Base-by-base conservation (phyloP, 805 yeast genomes). In the Teunomyces funiuensis region DNA sequence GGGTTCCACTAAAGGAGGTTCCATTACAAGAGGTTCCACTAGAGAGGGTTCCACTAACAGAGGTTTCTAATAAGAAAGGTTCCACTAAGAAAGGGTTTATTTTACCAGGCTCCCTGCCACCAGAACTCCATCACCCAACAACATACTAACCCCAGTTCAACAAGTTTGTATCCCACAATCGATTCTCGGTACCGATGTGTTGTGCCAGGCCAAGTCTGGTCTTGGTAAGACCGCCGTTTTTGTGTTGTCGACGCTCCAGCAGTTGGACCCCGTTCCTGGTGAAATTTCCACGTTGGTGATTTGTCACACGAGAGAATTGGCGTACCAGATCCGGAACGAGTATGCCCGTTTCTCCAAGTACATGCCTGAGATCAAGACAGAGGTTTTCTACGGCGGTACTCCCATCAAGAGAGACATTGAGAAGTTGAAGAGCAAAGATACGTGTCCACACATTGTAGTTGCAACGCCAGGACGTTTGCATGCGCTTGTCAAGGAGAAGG, bases 191-290 rank as follows among this genome's bases (percentile, higher is more conserved):
- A 91, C 96, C 48, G 99, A 91, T 64, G 98, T 91, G 45, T 73
- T 91, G 54, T 93, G 99, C 75, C 99, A 91, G 77, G 99, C 99
- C 69, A 91, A 93, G 76, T 93, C 99, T 36, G 99, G 99, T 85
- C 78, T 93, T 55, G 99, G 99, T 83, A 91, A 91, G 69, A 91
- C 99, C 45, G 99, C 99, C 34, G 98, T 91, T 43, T 91, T 91
- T 57, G 98, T 91, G 46, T 77, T 91, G 58, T 87, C 97, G 18
- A 91, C 99, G 48, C 78, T 91, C 63, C 98, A 91, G 72, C 97
- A 91, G 73, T 77, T 91, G 60, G 98, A 93, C 61, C 98, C 99
- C 34, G 88, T 91, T 53, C 88, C 95, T 47, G 99, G 98, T 60
- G 98, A 91, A 70, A 85, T 93, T 50, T 81, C 96, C 41, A 91